These are phyloP conservation scores for Secale cereale DNA, from an alignment of 176 grass and related monocot species.

Conservation along the genomic window DNA sequence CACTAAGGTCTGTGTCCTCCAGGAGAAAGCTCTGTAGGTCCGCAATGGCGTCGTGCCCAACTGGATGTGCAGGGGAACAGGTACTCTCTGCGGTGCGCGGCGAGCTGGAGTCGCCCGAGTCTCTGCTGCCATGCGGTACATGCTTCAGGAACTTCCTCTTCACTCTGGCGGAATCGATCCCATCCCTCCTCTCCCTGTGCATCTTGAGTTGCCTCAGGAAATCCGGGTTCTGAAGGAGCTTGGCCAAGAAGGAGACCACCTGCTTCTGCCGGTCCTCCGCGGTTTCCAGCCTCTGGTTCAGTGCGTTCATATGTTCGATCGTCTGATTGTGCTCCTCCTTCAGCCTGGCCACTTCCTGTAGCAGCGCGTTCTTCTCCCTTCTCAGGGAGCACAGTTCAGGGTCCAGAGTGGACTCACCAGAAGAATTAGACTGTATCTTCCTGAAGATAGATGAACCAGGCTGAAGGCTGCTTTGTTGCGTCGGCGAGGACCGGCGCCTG, in stretches of 20 bases:
- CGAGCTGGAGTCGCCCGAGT: conserved; percentile 46
- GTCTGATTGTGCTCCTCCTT: conserved; percentile 65
- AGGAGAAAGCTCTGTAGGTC: conserved; percentile 42
- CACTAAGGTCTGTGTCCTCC: conserved; percentile 31
- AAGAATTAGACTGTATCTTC: conserved; percentile 32
- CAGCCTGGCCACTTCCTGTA: conserved; percentile 63
- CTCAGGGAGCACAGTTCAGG: conserved; percentile 54
- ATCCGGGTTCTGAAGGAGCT: conserved; percentile 60
- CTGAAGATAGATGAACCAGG: conserved; percentile 11
- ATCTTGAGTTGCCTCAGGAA: conserved; percentile 59
- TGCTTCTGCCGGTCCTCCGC: conserved; percentile 78
- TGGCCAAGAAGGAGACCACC: conserved; percentile 88
- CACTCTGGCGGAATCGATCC: conserved; percentile 33
- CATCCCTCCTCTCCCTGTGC: conserved; percentile 41
- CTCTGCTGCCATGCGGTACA: conserved; percentile 13
- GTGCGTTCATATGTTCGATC: conserved; percentile 61
- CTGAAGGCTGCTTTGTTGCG: conserved; percentile 49
- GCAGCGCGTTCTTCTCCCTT: conserved; percentile 50
- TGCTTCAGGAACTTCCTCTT: conserved; percentile 81
- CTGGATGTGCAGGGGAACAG: conserved; percentile 6
- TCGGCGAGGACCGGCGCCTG: conserved; percentile 61
- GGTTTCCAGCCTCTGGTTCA: conserved; percentile 67
- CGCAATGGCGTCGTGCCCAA: neutral
- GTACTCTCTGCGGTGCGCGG: conserved; percentile 9
- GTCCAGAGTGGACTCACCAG: conserved; percentile 47